Evolutionary conservation across 805 yeast genomes (phyloP).

Genomic region (Sugiyamaella marilandica): DNA sequence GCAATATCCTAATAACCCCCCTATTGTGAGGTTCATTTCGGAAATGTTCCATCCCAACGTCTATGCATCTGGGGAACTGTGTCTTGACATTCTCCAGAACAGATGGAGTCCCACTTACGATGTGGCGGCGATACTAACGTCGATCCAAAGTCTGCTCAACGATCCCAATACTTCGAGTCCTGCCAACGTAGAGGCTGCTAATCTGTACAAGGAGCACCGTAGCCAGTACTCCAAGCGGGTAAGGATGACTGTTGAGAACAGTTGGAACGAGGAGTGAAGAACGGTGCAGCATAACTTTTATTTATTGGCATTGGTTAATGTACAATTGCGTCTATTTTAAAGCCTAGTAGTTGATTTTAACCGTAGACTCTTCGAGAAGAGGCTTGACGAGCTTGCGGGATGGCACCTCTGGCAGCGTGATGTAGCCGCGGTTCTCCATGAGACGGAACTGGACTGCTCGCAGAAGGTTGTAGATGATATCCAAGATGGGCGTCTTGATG

Average conservation of each 20-base stretch:
- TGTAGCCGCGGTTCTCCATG: conserved; percentile 51
- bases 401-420: conserved; percentile 38
- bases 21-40: conserved; percentile 81
- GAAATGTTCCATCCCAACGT: conserved; percentile 99
- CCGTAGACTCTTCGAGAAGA: background rate
- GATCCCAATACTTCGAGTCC: conserved; percentile 97
- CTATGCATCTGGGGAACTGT: conserved; percentile 90
- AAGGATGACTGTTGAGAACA: conserved; percentile 87
- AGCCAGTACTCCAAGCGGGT: conserved; percentile 89
- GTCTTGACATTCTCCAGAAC: conserved; percentile 92
- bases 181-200: conserved; percentile 97
- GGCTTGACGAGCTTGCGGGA: conserved; percentile 7
- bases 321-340: background rate
- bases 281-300: conserved; percentile 4
- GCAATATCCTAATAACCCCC: conserved; percentile 97
- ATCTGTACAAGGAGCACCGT: conserved; percentile 88
- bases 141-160: conserved; percentile 79
- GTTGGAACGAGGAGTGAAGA: conserved; percentile 64
- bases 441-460: conserved; percentile 56
- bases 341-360: background rate
- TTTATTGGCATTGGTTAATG: background rate
- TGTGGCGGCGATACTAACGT: conserved; percentile 90
- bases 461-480: conserved; percentile 53
- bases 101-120: conserved; percentile 99
- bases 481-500: conserved; percentile 55